Base-by-base conservation (phyloP, 139 green algal species). In the Zygnema circumcarinatum region DNA sequence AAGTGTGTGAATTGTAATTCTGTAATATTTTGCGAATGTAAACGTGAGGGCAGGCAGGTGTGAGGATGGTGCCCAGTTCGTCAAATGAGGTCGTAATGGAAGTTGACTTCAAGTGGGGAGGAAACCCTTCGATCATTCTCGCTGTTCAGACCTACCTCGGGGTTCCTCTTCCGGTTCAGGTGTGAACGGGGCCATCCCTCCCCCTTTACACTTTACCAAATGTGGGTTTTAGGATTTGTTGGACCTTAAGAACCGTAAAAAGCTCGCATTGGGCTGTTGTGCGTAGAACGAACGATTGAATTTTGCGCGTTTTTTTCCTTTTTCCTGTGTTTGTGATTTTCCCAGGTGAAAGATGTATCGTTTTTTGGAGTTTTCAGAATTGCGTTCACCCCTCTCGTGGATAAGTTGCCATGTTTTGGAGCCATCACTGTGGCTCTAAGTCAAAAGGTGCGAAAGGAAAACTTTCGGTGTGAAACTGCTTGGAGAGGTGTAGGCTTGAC, bases 101-200 rank as follows among this genome's bases (percentile, higher is more conserved):
- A 22, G 38, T 90, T 16, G 76, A 85, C 56, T 80, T 90, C 76
- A 86, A 90, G 53, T 90, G 85, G 85, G 76, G 56, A 32, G 85
- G 85, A 68, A 80, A 90, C 56, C 85, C 85, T 1, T 42, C 25
- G 36, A 86, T 85, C 56, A 86, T 90, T 69, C 85, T 90, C 21
- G 42, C 54, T 38, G 74, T 90, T 38, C 29, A 68, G 25, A 90
- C 84, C 1, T 2, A 80, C 69, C 39, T 89, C 0, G 84, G 84
- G 0, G 74, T 89, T 1, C 36, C 84, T 39, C 84, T 89, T 31
- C 84, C 40, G 35, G 74, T 89, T 20, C 84, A 89, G 74, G 84
- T 89, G 81, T 36, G 83, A 33, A 35, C 75, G 33, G 20, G 75
- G 22, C 25, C 16, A 47, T 79, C n/a, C n/a, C n/a, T n/a, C n/a